phyloP scores from a whole-genome alignment of 164 flowering plant genomes.

The Stephania japonica region DNA sequence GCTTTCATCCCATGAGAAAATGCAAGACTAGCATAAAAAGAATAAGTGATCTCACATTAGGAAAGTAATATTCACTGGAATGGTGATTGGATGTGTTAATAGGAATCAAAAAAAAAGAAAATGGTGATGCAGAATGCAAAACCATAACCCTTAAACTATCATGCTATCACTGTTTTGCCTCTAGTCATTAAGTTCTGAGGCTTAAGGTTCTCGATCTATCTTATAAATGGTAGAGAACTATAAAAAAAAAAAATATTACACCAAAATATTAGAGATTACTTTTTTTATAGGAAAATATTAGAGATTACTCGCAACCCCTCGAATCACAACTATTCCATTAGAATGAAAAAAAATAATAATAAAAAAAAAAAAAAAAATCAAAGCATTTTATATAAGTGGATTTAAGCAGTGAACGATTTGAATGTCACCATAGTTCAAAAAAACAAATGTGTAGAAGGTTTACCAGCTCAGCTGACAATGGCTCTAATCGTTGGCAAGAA shows the following conservation, averaged over 20 bases:
- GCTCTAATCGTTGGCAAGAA: constrained; percentile 60
- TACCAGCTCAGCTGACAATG: constrained; percentile 60
- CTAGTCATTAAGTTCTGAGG: neutral
- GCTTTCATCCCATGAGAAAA: too few relatives aligned
- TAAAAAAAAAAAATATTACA: neutral
- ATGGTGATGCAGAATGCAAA: neutral
- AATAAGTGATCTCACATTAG: too few relatives aligned
- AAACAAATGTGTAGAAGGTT: neutral
- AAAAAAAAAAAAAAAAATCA: neutral
- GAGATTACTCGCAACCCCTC: neutral
- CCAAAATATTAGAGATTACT: neutral
- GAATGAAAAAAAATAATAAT: too few relatives aligned
- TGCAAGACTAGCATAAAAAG: too few relatives aligned
- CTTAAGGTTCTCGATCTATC: neutral
- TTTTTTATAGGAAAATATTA: too few relatives aligned
- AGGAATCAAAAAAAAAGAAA: neutral
- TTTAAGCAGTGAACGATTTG: neutral
- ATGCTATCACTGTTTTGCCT: neutral
- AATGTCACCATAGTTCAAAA: neutral
- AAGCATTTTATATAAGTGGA: neutral
- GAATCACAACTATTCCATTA: neutral
- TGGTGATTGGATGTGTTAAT: too few relatives aligned
- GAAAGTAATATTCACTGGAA: too few relatives aligned
- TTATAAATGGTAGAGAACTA: neutral
- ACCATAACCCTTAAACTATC: neutral